phyloP scores from a whole-genome alignment of 2,329 filamentous ascomycete species.

The Mycosphaerelloides madeirae region DNA sequence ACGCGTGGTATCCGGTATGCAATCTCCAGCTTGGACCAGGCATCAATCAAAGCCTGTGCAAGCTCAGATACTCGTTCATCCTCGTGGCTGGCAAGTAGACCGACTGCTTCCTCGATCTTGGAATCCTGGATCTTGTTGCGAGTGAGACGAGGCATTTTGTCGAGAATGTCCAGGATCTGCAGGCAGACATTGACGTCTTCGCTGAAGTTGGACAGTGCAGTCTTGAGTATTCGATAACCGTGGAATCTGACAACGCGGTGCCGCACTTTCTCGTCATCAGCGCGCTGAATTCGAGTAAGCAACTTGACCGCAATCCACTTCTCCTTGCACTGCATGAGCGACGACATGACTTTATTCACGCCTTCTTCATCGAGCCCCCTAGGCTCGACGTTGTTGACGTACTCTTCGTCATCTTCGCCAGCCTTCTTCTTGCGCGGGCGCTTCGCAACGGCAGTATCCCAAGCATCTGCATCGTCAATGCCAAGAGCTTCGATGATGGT shows the following conservation, averaged over 20 bases:
- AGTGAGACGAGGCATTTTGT: constrained; percentile 82
- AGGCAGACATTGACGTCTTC: constrained; percentile 87
- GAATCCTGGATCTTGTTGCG: constrained; percentile 97
- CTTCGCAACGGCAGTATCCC: constrained; percentile 86
- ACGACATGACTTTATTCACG: constrained; percentile 91
- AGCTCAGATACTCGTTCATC: constrained; percentile 65
- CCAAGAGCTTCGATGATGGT: constrained; percentile 91
- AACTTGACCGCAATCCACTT: constrained; percentile 99
- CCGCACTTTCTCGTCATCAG: constrained; percentile 79
- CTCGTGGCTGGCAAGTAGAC: constrained; percentile 61
- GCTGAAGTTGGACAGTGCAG: constrained; percentile 75
- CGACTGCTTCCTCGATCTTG: constrained; percentile 81
- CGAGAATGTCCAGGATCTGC: constrained; percentile 83
- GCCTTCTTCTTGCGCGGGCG: constrained; percentile 89
- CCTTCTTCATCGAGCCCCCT: constrained; percentile 74
- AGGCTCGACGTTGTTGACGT: constrained; percentile 81
- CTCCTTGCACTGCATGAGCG: constrained; percentile 95
- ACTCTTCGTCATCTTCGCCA: constrained; percentile 89
- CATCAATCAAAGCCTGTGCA: constrained; percentile 66
- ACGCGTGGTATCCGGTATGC: constrained; percentile 90
- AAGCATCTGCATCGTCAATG: constrained; percentile 86
- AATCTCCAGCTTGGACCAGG: constrained; percentile 84
- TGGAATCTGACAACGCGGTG: constrained; percentile 93
- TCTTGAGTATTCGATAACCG: constrained; percentile 91
- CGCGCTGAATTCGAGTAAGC: constrained; percentile 78